Evolutionary conservation across 441 rosid genomes (phyloP), one percentile per base, ranked within the genome.

Genomic region (Jatropha podagrica): DNA sequence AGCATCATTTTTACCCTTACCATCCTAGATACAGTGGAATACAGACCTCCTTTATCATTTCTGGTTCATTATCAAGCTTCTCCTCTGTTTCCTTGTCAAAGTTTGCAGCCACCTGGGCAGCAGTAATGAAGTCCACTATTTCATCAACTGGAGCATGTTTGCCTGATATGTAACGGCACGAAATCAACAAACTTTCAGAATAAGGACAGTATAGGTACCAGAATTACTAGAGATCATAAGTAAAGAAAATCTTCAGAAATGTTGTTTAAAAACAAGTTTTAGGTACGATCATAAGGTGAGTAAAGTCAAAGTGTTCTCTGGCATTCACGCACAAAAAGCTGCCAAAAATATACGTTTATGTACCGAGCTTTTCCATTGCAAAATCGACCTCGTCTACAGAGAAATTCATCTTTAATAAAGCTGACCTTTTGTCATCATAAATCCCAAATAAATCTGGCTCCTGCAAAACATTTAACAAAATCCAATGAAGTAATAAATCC

Each of bases 311-410:
- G 71, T 5, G 4, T 48, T 67, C 40, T 48, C 11, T 23, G 4
- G 27, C 15, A 26, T 67, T 46, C 55, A 67, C 38, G n/a, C 4
- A 7, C 42, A 27, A 41, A 51, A 27, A 5, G 40, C 7, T 49
- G 7, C 41, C 6, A 26, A 11, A 60, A 62, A 32, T 55, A 60
- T 58, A 74, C 13, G 54, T 40, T 18, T 56, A 74, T 86, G 74
- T 82, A 95, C 99, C 96, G 71, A 91, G 97, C 79, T 78, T 93
- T 72, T 86, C 88, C 69, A 95, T 79, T 64, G 98, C 98, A 79
- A 88, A 80, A 44, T 92, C 96, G 62, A 93, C 86, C 74, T 88
- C 90, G 63, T 84, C 76, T 46, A 65, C 82, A 5, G 95, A 81
- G 83, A 91, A 95, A 69, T 87, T 84, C 99, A 95, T 95, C 85